Base-by-base conservation (phyloP, 768 basidiomycete species). In the Mycena metata region DNA sequence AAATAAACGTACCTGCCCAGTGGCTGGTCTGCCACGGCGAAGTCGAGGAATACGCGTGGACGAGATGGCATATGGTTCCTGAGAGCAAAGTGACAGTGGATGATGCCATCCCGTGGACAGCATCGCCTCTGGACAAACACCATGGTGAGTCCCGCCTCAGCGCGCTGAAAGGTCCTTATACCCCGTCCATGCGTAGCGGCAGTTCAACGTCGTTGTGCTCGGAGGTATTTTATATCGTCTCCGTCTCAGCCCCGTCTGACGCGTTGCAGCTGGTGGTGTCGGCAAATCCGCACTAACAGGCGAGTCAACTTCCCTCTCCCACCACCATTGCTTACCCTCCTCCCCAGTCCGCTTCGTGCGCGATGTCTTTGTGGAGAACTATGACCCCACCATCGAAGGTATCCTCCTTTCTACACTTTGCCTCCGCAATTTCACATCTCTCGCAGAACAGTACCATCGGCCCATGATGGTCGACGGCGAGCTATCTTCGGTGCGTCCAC, bases 301-400 rank as follows among this genome's bases (percentile, higher is more conserved):
- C 84, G 70, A 58, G 73, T 65, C 30, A 30, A 30, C 26, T 42
- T 13, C 45, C 45, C 55, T 35, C 17, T 39, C 41, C 50, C 41
- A 30, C 36, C 57, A 23, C 35, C 35, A 54, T 23, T 5, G 39
- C 47, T 59, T 62, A 46, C 69, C 52, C 9, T 58, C 51, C 19
- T 71, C 10, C n/a, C 33, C 67, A 86, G 90, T 93, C 73, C 88
- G 92, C 66, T 94, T 91, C 76, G 88, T 93, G 52, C 85, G 86
- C 71, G 88, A 92, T 77, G 83, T 86, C 49, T 94, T 93, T 77
- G 81, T 92, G 35, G 90, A 92, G 73, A 86, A 86, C 70, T 94
- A 94, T 77, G 91, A 95, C 76, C 93, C 93, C 30, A 94, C 93
- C 15, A 94, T 95, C 74, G 92, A 94, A 87, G 93, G 93, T 91